Evolutionary conservation across 257 asterid species (phyloP).

Genomic region (Nicotiana knightiana): DNA sequence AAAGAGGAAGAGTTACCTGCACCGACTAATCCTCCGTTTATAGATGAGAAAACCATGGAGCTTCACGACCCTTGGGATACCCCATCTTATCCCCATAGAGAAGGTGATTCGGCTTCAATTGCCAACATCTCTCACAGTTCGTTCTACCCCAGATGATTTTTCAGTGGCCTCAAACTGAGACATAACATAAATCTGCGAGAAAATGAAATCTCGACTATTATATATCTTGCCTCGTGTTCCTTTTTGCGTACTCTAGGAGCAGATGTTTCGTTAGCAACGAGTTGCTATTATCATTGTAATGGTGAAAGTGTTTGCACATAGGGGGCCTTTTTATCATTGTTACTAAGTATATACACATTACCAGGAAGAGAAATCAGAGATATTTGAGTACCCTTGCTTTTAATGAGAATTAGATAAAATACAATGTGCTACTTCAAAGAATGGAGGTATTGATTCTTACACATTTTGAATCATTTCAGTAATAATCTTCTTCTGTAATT

Average conservation of each 20-base stretch:
- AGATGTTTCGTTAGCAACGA: neutral
- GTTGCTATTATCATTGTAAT: neutral
- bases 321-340: neutral
- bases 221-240: neutral
- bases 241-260: neutral
- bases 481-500: too few species aligned
- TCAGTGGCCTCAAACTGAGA: neutral
- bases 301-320: neutral
- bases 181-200: neutral
- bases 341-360: neutral
- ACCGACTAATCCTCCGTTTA: conserved; percentile 66
- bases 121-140: conserved; percentile 57
- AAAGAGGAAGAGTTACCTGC: conserved; percentile 54
- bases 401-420: too few species aligned
- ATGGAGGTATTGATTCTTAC: too few species aligned
- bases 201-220: neutral
- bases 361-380: neutral
- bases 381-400: too few species aligned
- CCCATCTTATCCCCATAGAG: conserved; percentile 8
- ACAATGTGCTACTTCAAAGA: too few species aligned
- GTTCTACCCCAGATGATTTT: conserved; percentile 53
- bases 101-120: conserved; percentile 31
- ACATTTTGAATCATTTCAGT: too few species aligned
- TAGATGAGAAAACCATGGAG: conserved; percentile 59
- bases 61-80: conserved; percentile 26